Conservation (phyloP, 371 early-diverging fungal genomes). For the Rhizoclosmatium hyalinum region DNA sequence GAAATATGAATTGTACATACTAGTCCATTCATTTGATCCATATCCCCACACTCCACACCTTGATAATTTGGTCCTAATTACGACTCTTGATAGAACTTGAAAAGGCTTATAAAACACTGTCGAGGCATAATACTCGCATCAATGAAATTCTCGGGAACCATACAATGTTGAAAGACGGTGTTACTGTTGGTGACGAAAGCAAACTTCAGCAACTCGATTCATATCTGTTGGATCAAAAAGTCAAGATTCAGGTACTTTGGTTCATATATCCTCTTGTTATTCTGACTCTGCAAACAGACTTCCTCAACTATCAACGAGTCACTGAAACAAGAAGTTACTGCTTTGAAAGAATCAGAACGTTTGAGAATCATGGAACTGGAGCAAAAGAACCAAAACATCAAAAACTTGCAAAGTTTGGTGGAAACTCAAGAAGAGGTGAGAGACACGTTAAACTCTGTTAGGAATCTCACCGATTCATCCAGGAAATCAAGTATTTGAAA, state of each 20-base stretch:
- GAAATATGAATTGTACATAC: neutral
- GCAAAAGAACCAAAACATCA: neutral
- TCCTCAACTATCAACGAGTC: neutral
- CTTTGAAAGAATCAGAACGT: neutral
- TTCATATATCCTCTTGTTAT: neutral
- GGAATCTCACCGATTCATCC: neutral
- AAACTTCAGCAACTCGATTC: neutral
- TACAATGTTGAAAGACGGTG: conserved; percentile 9
- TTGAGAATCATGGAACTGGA: neutral
- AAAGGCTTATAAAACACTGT: conserved; percentile 10
- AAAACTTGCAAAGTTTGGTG: neutral
- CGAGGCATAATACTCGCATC: conserved; percentile 12
- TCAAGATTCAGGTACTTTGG: neutral
- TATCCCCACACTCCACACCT: neutral
- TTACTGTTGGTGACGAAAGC: conserved; percentile 22
- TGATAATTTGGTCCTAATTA: too few species aligned
- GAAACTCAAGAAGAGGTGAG: neutral
- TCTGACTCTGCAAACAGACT: neutral
- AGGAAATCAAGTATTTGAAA: conserved; percentile 12
- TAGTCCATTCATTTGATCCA: neutral
- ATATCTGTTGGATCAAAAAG: neutral
- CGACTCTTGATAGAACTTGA: conserved; percentile 18
- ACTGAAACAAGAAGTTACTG: neutral
- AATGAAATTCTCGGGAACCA: conserved; percentile 2
- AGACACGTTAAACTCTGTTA: neutral